A percentile compares a stretch with the other conserved stretches of the same genome.
phyloP scores from a whole-genome alignment of 176 grass and related monocot genomes.

The Leersia perrieri region DNA sequence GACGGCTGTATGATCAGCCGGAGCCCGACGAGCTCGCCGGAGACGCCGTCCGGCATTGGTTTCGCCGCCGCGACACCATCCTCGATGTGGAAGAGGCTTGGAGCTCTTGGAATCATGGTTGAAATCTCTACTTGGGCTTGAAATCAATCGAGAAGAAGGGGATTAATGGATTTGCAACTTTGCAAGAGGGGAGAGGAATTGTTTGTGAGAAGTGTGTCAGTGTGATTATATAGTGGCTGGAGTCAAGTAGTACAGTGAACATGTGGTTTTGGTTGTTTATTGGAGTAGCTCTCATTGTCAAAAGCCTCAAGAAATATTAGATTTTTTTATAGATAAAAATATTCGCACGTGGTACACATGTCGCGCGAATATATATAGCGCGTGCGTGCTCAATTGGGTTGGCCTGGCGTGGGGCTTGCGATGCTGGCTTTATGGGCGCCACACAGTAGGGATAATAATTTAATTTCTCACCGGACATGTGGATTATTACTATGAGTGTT shows the following conservation, averaged over 20 bases:
- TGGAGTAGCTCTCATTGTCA: neutral
- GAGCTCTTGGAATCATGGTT: constrained; percentile 33
- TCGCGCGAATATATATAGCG: neutral
- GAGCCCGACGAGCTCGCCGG: constrained; percentile 52
- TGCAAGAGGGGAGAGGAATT: neutral
- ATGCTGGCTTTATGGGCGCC: neutral
- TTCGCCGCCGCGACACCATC: neutral
- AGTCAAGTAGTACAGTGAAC: neutral
- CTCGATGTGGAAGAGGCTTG: constrained; percentile 34
- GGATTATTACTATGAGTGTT: constrained; percentile 1
- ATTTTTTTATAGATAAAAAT: neutral
- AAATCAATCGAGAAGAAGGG: neutral
- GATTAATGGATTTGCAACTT: neutral
- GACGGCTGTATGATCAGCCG: constrained; percentile 61
- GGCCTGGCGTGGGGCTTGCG: neutral
- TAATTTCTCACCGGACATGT: neutral
- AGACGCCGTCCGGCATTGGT: neutral
- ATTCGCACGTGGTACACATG: constrained; percentile 31
- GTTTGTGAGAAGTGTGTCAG: neutral
- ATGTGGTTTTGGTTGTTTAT: neutral
- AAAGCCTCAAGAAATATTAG: neutral
- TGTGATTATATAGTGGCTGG: constrained; percentile 16
- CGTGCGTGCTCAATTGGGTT: neutral
- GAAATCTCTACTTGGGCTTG: neutral
- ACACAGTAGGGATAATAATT: neutral